These are phyloP conservation scores for Vaccinium corymbosum DNA, from an alignment of 148 eudicot species.

Conservation along the genomic window DNA sequence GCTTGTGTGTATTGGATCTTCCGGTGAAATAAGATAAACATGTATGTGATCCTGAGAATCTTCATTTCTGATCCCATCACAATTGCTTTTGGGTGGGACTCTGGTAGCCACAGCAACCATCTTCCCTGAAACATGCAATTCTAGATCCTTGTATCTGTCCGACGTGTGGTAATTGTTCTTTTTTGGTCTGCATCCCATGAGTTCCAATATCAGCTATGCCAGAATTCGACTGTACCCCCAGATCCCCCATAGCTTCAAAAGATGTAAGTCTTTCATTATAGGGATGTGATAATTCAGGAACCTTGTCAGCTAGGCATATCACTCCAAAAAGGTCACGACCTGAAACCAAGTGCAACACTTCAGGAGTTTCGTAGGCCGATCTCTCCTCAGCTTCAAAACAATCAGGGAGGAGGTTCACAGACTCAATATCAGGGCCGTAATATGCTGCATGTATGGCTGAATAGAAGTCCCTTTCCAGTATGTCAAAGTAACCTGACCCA, in stretches of 20 bases:
- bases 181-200: slow-evolving; percentile 15
- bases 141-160: slow-evolving; percentile 77
- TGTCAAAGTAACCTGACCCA: slow-evolving; percentile 85
- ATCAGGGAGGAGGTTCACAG: slow-evolving; percentile 77
- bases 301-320: slow-evolving; percentile 55
- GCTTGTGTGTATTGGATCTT: slow-evolving; percentile 22
- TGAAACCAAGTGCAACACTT: slow-evolving; percentile 90
- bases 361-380: slow-evolving; percentile 62
- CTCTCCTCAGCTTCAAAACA: slow-evolving; percentile 96
- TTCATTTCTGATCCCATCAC: slow-evolving; percentile 32
- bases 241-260: slow-evolving; percentile 24
- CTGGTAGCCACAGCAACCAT: slow-evolving; percentile 79
- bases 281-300: slow-evolving; percentile 47
- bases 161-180: slow-evolving; percentile 19
- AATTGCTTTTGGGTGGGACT: slow-evolving; percentile 45
- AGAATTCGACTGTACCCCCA: slow-evolving; percentile 15
- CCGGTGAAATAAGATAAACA: slow-evolving; percentile 54
- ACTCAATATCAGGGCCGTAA: slow-evolving; percentile 77
- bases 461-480: slow-evolving; percentile 74
- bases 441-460: slow-evolving; percentile 84
- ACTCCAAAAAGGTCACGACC: slow-evolving; percentile 94
- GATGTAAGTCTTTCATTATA: slow-evolving; percentile 39
- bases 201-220: slow-evolving; percentile 16
- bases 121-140: slow-evolving; percentile 75
- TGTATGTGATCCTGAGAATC: slow-evolving; percentile 60